phyloP scores from a whole-genome alignment of 2,329 filamentous ascomycete species.

The Capronia epimyces region DNA sequence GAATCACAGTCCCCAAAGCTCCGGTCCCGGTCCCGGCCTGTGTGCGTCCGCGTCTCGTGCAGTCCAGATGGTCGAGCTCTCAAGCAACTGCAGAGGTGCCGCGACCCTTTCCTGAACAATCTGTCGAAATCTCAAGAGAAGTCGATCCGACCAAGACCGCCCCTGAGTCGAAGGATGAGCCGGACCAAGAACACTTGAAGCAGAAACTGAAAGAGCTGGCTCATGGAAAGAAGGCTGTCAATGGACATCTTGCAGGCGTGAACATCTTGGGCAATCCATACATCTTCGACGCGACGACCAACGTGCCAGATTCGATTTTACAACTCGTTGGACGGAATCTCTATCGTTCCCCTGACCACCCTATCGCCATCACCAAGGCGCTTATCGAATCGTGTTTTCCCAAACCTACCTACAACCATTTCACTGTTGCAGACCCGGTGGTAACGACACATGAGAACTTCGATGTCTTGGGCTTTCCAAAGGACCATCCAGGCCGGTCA shows the following conservation, averaged over 20 bases:
- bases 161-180: slow-evolving; percentile 7
- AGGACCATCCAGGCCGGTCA: slow-evolving; percentile 79
- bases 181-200: slow-evolving; percentile 2
- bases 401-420: slow-evolving; percentile 65
- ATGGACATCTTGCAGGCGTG: slow-evolving; percentile 16
- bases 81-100: slow-evolving; percentile 10
- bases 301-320: slow-evolving; percentile 70
- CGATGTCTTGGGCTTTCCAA: slow-evolving; percentile 87
- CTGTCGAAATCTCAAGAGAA: slow-evolving; percentile 16
- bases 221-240: slow-evolving; percentile 20
- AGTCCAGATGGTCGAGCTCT: slow-evolving; percentile 21
- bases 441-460: slow-evolving; percentile 87
- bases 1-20: slow-evolving; percentile 9
- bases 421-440: slow-evolving; percentile 66
- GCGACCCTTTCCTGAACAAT: slow-evolving; percentile 22
- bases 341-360: slow-evolving; percentile 89
- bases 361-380: slow-evolving; percentile 80
- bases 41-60: slow-evolving; percentile 2
- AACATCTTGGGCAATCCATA: slow-evolving; percentile 24
- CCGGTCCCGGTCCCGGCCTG: too few species aligned
- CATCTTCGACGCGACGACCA: slow-evolving; percentile 69
- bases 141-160: slow-evolving; percentile 24
- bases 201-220: slow-evolving; percentile 11
- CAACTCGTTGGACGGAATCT: slow-evolving; percentile 68
- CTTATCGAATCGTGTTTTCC: slow-evolving; percentile 89